These are phyloP conservation scores for Penicillium maclennaniae DNA, from an alignment of 495 filamentous ascomycete species.

Conservation along the genomic window DNA sequence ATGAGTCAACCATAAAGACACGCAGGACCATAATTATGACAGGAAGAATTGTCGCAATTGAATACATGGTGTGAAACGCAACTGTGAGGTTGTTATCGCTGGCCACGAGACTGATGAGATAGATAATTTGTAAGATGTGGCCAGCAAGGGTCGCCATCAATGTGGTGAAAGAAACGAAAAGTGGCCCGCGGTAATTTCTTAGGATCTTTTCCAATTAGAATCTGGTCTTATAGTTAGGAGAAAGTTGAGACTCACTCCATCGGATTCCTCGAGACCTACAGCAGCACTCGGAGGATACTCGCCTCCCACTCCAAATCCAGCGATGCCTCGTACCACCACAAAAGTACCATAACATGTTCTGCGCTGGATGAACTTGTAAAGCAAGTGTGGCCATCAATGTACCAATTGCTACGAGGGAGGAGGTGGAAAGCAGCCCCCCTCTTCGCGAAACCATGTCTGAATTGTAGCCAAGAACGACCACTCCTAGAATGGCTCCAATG, in stretches of 20 bases:
- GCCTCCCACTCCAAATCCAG: conserved; percentile 33
- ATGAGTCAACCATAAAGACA: conserved; percentile 33
- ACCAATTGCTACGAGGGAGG: conserved; percentile 28
- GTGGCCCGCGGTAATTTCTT: conserved; percentile 26
- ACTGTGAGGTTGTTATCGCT: conserved; percentile 31
- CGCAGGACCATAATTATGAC: conserved; percentile 27
- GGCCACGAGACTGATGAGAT: conserved; percentile 30
- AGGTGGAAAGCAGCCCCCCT: conserved; percentile 31
- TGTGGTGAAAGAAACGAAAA: conserved; percentile 36
- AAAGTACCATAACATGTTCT: conserved; percentile 39
- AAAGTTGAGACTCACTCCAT: conserved; percentile 17
- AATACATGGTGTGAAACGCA: conserved; percentile 33
- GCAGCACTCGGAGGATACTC: conserved; percentile 36
- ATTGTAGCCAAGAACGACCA: conserved; percentile 28
- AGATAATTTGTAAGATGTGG: conserved; percentile 34
- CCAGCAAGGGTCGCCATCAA: conserved; percentile 33
- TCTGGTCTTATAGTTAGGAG: neutral
- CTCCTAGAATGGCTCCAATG: conserved; percentile 35
- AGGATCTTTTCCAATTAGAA: conserved; percentile 12
- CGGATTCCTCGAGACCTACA: conserved; percentile 32
- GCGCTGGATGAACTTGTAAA: conserved; percentile 26
- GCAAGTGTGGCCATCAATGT: conserved; percentile 36
- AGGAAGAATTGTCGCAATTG: conserved; percentile 31
- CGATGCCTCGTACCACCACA: conserved; percentile 30
- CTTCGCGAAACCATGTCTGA: conserved; percentile 33